Evolutionary conservation across 345 rosid species (phyloP).

Genomic region (Lenwebbia sp.): DNA sequence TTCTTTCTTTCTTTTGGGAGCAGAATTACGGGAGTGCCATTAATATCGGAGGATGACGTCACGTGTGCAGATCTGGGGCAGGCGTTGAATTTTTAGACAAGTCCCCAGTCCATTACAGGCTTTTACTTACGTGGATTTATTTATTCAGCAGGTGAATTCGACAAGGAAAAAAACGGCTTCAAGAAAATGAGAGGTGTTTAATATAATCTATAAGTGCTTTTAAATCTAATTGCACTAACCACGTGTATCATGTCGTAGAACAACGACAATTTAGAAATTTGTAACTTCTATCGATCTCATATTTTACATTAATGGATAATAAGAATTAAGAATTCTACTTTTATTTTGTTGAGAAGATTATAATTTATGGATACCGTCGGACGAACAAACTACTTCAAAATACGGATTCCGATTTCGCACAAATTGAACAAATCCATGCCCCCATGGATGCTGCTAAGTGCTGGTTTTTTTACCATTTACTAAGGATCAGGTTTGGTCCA

Average conservation of each 20-base stretch:
- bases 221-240: background rate
- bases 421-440: background rate
- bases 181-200: background rate
- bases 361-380: background rate
- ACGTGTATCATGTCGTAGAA: background rate
- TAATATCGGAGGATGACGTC: background rate
- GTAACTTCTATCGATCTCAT: background rate
- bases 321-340: too few relatives aligned
- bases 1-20: background rate
- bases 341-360: background rate
- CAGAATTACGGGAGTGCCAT: slow-evolving; percentile 9
- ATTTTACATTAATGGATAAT: background rate
- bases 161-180: background rate
- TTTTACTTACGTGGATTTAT: background rate
- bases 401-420: background rate
- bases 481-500: background rate
- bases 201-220: background rate
- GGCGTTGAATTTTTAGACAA: background rate
- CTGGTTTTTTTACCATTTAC: background rate
- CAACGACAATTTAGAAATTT: background rate
- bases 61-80: background rate
- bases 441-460: background rate
- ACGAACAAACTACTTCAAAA: background rate
- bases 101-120: background rate
- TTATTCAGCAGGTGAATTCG: background rate